These are phyloP conservation scores for Scytalidium sp. DNA, from an alignment of 2,329 filamentous ascomycete genomes.

Conservation along the genomic window DNA sequence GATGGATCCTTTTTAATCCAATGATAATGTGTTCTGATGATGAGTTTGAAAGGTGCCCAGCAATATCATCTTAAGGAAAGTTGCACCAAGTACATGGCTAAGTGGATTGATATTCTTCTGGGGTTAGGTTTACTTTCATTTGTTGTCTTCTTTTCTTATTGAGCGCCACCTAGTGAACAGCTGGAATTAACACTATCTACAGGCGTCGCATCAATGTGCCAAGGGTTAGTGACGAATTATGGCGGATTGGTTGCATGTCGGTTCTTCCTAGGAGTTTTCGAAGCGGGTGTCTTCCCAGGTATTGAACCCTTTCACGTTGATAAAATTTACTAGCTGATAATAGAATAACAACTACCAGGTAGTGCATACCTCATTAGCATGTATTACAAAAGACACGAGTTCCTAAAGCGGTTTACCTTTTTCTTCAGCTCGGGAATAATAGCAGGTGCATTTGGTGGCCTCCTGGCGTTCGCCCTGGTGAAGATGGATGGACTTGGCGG, in stretches of 20 bases:
- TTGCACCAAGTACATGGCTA: conserved; percentile 33
- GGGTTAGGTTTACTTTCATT: conserved; percentile 32
- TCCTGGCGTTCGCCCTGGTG: conserved; percentile 46
- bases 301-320: conserved; percentile 18
- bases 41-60: conserved; percentile 27
- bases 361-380: conserved; percentile 40
- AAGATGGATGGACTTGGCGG: conserved; percentile 40
- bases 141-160: no score
- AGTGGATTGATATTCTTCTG: conserved; percentile 39
- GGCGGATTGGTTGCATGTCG: conserved; percentile 32
- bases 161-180: not conserved
- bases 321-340: no score
- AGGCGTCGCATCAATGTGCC: conserved; percentile 35
- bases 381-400: conserved; percentile 46
- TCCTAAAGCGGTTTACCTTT: conserved; percentile 41
- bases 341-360: conserved; percentile 5
- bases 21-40: conserved; percentile 40
- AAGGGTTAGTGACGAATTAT: conserved; percentile 41
- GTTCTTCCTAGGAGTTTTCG: conserved; percentile 35
- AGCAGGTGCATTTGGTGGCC: conserved; percentile 40
- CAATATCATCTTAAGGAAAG: conserved; percentile 20
- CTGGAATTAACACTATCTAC: conserved; percentile 3
- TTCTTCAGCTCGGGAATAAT: conserved; percentile 40
- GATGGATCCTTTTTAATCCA: conserved; percentile 19
- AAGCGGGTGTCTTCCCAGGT: conserved; percentile 43